These are phyloP conservation scores for Takashimella koratensis DNA, from an alignment of 1,284 basidiomycete species.

Conservation along the genomic window DNA sequence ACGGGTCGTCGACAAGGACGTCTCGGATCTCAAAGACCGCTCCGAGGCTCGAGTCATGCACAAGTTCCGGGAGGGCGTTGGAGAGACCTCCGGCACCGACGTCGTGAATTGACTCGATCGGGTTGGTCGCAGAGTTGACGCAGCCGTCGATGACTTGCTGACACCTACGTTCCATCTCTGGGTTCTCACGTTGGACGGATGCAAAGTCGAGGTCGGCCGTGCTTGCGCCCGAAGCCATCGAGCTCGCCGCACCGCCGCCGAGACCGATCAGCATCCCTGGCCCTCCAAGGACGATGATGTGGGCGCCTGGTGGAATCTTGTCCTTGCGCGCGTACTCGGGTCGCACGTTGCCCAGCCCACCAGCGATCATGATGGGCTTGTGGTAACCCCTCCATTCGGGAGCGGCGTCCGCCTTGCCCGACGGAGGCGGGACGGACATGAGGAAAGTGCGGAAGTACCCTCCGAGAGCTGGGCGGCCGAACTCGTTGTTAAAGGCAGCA, in stretches of 20 bases:
- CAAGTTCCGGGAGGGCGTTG: conserved; percentile 94
- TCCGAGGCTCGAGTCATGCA: conserved; percentile 89
- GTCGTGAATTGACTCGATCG: conserved; percentile 95
- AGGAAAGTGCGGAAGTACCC: conserved; percentile 83
- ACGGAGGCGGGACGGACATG: conserved; percentile 59
- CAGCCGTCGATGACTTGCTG: conserved; percentile 97
- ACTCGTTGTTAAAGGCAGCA: conserved; percentile 98
- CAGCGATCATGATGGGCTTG: conserved; percentile 99
- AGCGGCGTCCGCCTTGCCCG: conserved; percentile 59
- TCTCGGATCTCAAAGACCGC: conserved; percentile 94
- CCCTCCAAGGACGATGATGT: conserved; percentile 92
- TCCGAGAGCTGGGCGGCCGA: conserved; percentile 80
- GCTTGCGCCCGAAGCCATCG: conserved; percentile 80
- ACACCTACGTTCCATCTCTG: conserved; percentile 95
- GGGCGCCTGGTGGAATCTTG: conserved; percentile 69
- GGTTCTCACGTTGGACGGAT: conserved; percentile 94
- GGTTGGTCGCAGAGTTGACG: conserved; percentile 62
- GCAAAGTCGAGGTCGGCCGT: conserved; percentile 94
- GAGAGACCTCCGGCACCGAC: conserved; percentile 96
- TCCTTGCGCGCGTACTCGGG: conserved; percentile 74
- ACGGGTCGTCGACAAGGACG: conserved; percentile 82
- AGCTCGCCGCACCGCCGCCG: conserved; percentile 93
- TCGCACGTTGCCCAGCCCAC: conserved; percentile 90
- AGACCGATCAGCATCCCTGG: conserved; percentile 96
- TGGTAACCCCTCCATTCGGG: conserved; percentile 76